These are phyloP conservation scores for Tuber aestivum DNA, from an alignment of 495 filamentous ascomycete species.

Conservation along the genomic window DNA sequence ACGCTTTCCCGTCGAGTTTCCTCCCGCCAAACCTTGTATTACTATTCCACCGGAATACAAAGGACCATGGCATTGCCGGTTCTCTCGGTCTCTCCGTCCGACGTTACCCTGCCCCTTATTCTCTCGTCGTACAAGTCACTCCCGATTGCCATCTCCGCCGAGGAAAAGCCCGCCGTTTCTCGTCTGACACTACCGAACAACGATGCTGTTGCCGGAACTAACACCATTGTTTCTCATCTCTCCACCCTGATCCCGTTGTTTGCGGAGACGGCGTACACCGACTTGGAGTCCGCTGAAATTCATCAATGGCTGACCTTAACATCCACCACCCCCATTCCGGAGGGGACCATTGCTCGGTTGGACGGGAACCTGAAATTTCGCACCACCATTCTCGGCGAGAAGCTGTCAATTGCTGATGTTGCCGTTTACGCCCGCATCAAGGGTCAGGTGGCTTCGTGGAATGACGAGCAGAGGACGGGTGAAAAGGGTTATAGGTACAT, in stretches of 20 bases:
- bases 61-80: conserved; percentile 29
- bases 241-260: conserved; percentile 46
- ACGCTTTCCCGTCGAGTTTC: conserved; percentile 28
- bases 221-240: conserved; percentile 38
- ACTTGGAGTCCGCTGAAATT: conserved; percentile 74
- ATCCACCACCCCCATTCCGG: conserved; percentile 52
- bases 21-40: not conserved
- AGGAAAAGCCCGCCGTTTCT: conserved; percentile 21
- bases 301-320: conserved; percentile 79
- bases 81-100: conserved; percentile 31
- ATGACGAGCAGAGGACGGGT: conserved; percentile 79
- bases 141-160: conserved; percentile 15
- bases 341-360: conserved; percentile 65
- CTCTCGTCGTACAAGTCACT: conserved; percentile 28
- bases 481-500: conserved; percentile 85
- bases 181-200: conserved; percentile 24
- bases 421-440: conserved; percentile 76
- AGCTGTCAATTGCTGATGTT: conserved; percentile 84
- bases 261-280: conserved; percentile 61
- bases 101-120: conserved; percentile 37
- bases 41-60: conserved; percentile 24
- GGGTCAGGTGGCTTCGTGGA: conserved; percentile 72
- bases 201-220: conserved; percentile 35
- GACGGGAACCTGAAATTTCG: conserved; percentile 82
- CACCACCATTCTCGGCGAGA: conserved; percentile 81